These are phyloP conservation scores for Malus sieversii DNA, from an alignment of 306 rosid species.

Conservation along the genomic window DNA sequence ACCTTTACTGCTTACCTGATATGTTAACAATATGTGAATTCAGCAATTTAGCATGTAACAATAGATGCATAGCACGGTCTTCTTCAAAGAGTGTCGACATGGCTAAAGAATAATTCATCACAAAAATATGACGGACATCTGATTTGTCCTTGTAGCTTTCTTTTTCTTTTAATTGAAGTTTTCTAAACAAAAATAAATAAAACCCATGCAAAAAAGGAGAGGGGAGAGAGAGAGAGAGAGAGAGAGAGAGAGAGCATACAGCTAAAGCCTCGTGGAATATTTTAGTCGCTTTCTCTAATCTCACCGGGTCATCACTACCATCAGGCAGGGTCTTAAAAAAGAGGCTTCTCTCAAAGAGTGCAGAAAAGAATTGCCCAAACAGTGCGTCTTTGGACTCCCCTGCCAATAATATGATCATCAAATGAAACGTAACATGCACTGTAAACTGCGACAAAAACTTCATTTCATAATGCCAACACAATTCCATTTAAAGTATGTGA, in stretches of 20 bases:
- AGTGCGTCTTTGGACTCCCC: constrained; percentile 79
- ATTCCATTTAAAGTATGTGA: background rate
- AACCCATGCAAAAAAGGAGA: background rate
- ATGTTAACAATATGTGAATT: background rate
- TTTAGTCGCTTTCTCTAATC: constrained; percentile 64
- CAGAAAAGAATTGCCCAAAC: constrained; percentile 66
- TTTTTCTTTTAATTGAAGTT: background rate
- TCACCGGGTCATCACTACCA: constrained; percentile 66
- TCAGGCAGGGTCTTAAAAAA: constrained; percentile 53
- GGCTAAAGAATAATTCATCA: background rate
- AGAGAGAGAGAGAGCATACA: constrained; percentile 34
- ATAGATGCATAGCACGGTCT: background rate
- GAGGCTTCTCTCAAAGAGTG: constrained; percentile 51
- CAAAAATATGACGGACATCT: background rate
- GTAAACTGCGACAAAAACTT: background rate
- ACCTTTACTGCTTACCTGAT: background rate
- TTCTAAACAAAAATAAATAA: background rate
- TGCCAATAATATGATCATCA: constrained; percentile 24
- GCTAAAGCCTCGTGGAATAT: constrained; percentile 50
- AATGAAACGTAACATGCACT: background rate
- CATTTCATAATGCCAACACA: background rate
- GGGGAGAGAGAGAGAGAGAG: background rate
- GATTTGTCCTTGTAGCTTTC: background rate
- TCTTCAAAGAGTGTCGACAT: background rate
- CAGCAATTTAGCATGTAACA: background rate